These are phyloP conservation scores for Epichloe festucae DNA, from an alignment of 2,329 filamentous ascomycete genomes.

Conservation along the genomic window DNA sequence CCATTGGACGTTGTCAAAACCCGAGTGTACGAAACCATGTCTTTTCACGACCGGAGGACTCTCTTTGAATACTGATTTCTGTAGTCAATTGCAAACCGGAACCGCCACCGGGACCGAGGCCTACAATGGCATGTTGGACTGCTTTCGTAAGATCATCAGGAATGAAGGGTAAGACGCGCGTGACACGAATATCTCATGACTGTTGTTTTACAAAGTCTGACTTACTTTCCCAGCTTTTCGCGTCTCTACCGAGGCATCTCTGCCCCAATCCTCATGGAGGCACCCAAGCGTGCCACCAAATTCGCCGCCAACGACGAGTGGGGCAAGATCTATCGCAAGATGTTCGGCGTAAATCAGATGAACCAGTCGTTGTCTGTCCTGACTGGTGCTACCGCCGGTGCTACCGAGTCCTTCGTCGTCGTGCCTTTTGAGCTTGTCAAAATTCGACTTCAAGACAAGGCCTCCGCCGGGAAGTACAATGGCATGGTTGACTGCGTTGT, in stretches of 20 bases:
- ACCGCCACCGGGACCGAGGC: conserved; percentile 59
- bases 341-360: conserved; percentile 78
- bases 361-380: conserved; percentile 84
- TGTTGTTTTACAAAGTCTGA: background rate
- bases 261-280: conserved; percentile 96
- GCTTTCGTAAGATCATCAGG: conserved; percentile 92
- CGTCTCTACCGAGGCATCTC: conserved; percentile 91
- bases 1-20: conserved; percentile 98
- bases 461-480: conserved; percentile 76
- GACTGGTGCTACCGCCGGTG: conserved; percentile 87
- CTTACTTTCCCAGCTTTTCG: conserved; percentile 47
- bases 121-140: conserved; percentile 97
- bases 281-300: conserved; percentile 86
- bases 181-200: conserved; percentile 12
- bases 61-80: conserved; percentile 11
- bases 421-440: conserved; percentile 98
- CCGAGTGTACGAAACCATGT: conserved; percentile 57
- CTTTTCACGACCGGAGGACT: conserved; percentile 1
- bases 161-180: conserved; percentile 63
- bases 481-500: conserved; percentile 68
- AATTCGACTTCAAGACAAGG: conserved; percentile 93
- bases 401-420: conserved; percentile 91
- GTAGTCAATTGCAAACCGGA: conserved; percentile 76
- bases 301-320: conserved; percentile 98
- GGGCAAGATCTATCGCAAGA: conserved; percentile 83